Conservation (phyloP, 345 rosid genomes). For the Brassica cretica region DNA sequence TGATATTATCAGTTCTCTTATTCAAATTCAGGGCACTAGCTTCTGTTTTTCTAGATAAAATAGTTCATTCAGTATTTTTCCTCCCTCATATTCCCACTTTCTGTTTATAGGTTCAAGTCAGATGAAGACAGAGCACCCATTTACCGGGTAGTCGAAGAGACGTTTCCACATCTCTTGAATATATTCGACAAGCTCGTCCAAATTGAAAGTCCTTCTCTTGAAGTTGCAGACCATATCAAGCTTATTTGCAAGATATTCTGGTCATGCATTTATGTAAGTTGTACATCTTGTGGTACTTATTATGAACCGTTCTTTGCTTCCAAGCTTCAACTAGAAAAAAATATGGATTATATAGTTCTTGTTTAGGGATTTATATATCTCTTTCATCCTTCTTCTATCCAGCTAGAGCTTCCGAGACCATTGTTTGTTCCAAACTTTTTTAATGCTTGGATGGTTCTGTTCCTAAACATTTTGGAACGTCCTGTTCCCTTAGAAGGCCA, state of each 20-base stretch:
- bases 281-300: slow-evolving; percentile 21
- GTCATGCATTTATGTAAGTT: slow-evolving; percentile 96
- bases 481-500: slow-evolving; percentile 89
- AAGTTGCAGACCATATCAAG: slow-evolving; percentile 93
- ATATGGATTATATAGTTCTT: not conserved
- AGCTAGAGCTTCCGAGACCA: slow-evolving; percentile 98
- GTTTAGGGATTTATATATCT: not conserved
- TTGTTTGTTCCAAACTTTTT: slow-evolving; percentile 78
- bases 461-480: slow-evolving; percentile 89
- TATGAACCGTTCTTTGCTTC: slow-evolving; percentile 1
- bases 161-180: slow-evolving; percentile 80
- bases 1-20: not conserved
- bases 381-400: slow-evolving; percentile 26
- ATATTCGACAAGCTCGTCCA: slow-evolving; percentile 78
- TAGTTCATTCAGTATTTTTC: not conserved
- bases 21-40: not conserved
- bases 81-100: slow-evolving; percentile 8
- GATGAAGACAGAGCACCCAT: slow-evolving; percentile 97
- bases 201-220: slow-evolving; percentile 76
- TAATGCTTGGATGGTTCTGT: slow-evolving; percentile 92
- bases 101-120: slow-evolving; percentile 77
- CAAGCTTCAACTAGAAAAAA: slow-evolving; percentile 12
- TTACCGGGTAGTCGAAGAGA: slow-evolving; percentile 72
- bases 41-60: not conserved
- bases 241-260: slow-evolving; percentile 98